Conservation (phyloP, 768 basidiomycete species). For the Lactifluus rugatus region DNA sequence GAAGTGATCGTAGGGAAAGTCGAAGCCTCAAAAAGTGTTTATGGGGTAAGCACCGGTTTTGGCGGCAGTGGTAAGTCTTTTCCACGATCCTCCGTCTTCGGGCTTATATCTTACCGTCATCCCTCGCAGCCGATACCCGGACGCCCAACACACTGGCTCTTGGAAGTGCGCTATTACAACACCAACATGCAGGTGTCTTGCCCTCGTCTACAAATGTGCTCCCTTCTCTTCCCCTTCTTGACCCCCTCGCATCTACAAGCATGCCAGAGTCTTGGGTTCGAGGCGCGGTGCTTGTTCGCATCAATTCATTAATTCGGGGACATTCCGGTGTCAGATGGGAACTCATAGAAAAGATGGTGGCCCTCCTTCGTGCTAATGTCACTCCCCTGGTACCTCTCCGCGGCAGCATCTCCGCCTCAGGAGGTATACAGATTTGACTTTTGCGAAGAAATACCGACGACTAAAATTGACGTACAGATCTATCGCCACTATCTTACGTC, state of each 20-base stretch:
- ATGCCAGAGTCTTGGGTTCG: constrained; percentile 89
- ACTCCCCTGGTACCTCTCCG: constrained; percentile 75
- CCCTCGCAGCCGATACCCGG: constrained; percentile 58
- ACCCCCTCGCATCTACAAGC: constrained; percentile 53
- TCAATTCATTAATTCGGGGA: constrained; percentile 82
- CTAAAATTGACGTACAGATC: constrained; percentile 8
- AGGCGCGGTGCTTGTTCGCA: constrained; percentile 76
- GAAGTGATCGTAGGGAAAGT: constrained; percentile 59
- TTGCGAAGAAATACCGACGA: background rate
- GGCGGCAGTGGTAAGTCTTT: constrained; percentile 57
- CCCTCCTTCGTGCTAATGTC: constrained; percentile 60
- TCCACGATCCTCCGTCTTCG: constrained; percentile 8
- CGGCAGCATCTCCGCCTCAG: constrained; percentile 75
- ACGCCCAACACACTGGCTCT: constrained; percentile 65
- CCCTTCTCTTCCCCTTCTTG: constrained; percentile 55
- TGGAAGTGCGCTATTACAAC: constrained; percentile 76
- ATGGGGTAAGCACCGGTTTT: constrained; percentile 81
- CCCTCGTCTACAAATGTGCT: constrained; percentile 46
- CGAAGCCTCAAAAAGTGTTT: constrained; percentile 56
- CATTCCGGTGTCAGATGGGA: constrained; percentile 81
- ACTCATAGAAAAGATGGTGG: constrained; percentile 69
- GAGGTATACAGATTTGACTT: constrained; percentile 39
- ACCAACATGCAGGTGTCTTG: constrained; percentile 68
- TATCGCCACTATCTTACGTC: constrained; percentile 20
- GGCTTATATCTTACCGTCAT: constrained; percentile 7